Evolutionary conservation across 805 yeast species (phyloP), one percentile per base, ranked within the genome.

Genomic region (Kodamaea kaohsiungensis): DNA sequence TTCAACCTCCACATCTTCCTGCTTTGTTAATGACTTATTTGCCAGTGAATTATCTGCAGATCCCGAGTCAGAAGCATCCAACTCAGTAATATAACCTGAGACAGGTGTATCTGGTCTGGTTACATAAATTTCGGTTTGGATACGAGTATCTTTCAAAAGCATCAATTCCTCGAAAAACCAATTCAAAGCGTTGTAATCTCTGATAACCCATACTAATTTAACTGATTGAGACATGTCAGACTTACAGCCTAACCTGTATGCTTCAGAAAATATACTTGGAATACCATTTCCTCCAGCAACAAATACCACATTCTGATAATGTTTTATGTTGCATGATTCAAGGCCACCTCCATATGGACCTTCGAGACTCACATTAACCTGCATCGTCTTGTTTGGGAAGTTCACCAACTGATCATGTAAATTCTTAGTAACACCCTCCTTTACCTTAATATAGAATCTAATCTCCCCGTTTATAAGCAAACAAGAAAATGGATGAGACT

Each of bases 401-500:
- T 59, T 59, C 46, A 60, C 48, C 53, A 71, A 63, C 53, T 60
- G 60, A 49, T 65, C 59, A 64, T 63, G 65, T 18, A 52, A 15
- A 3, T 19, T 37, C 53, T 70, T 68, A 2, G 88, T 82, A 54
- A 82, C 68, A 1, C 89, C 89, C 9, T 75, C 75, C 56, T 84
- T 80, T 5, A 80, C 79, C 61, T 79, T 79, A 47, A 82, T 69
- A 50, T 76, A 69, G 47, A 85, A 73, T 16, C 37, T 16, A 33
- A 47, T 15, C 18, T 47, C 42, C 3, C 27, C 27, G 8, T 0
- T 77, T 77, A 42, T 63, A 55, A 2, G 67, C 49, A 9, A 2
- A 40, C 35, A 35, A 25, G 81, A 78, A 58, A 86, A 86, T 2
- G 91, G 91, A 64, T 86, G 90, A 0, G 88, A 83, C 60, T 86